These are phyloP conservation scores for Lachnellula subtilissima DNA, from an alignment of 2,329 filamentous ascomycete genomes.

Conservation along the genomic window DNA sequence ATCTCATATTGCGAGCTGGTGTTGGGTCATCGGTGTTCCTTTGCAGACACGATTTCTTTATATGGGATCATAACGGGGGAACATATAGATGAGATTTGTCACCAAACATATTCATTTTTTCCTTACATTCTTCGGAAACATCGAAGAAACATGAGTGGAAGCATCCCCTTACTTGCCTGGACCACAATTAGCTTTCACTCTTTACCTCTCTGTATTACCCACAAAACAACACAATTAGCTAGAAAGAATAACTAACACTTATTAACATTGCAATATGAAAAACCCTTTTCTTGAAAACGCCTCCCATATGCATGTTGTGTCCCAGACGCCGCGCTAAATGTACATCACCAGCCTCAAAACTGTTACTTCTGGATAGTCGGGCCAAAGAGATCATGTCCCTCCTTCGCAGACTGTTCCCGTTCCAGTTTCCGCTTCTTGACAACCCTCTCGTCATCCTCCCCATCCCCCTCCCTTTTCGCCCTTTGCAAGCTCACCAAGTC, in stretches of 20 bases:
- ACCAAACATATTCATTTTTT: too few relatives aligned
- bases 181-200: neutral
- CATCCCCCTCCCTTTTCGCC: constrained; percentile 50
- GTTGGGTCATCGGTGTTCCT: too few relatives aligned
- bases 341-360: constrained; percentile 6
- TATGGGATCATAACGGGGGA: too few relatives aligned
- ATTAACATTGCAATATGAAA: too few relatives aligned
- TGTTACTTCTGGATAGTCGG: constrained; percentile 20
- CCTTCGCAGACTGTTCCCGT: constrained; percentile 34
- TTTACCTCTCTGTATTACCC: neutral
- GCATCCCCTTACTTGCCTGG: too few relatives aligned
- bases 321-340: constrained; percentile 25
- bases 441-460: constrained; percentile 22
- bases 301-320: constrained; percentile 15
- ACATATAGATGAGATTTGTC: too few relatives aligned
- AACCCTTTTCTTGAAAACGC: constrained; percentile 8
- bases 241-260: too few relatives aligned
- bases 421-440: constrained; percentile 39
- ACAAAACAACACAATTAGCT: too few relatives aligned
- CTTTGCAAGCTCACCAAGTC: constrained; percentile 62
- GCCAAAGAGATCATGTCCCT: constrained; percentile 33
- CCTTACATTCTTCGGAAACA: too few relatives aligned
- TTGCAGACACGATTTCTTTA: too few relatives aligned
- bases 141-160: too few relatives aligned
- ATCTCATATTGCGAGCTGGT: neutral